These are phyloP conservation scores for Paramecium tetraurelia DNA, from an alignment of 73 alveolate species.

Conservation along the genomic window DNA sequence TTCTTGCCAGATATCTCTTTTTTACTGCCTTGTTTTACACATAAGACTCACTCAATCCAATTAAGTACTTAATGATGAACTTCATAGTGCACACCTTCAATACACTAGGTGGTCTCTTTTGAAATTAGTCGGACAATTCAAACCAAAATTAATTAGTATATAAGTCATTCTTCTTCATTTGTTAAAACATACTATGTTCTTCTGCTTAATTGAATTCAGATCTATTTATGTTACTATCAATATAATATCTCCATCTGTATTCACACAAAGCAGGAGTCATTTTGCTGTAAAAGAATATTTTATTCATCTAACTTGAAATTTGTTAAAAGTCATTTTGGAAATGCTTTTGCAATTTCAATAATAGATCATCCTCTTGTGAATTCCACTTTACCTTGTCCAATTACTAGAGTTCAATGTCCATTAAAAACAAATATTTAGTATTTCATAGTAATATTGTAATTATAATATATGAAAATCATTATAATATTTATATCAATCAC, in stretches of 20 bases:
- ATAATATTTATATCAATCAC: conserved; percentile 11
- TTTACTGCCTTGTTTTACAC: background rate
- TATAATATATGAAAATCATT: background rate
- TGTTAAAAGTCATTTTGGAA: background rate
- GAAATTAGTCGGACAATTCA: background rate
- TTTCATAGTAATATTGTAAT: background rate
- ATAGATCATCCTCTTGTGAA: background rate
- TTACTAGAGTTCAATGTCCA: background rate
- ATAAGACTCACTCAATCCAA: background rate
- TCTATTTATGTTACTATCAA: background rate
- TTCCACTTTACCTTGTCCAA: background rate
- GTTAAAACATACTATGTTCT: background rate
- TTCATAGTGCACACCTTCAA: background rate
- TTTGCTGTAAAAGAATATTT: background rate
- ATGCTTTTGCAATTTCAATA: background rate
- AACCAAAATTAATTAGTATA: conserved; percentile 25
- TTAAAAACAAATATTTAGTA: background rate
- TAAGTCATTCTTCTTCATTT: background rate
- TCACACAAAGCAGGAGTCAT: background rate
- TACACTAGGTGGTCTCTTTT: conserved; percentile 10
- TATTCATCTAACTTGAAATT: conserved; percentile 9
- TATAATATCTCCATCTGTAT: conserved; percentile 38
- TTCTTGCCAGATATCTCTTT: background rate
- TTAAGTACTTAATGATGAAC: background rate
- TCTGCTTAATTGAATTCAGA: background rate